Percentiles rank a stretch among this genome's conserved stretches.
Conservation (phyloP, 2,329 filamentous ascomycete species). For the Beauveria australis region DNA sequence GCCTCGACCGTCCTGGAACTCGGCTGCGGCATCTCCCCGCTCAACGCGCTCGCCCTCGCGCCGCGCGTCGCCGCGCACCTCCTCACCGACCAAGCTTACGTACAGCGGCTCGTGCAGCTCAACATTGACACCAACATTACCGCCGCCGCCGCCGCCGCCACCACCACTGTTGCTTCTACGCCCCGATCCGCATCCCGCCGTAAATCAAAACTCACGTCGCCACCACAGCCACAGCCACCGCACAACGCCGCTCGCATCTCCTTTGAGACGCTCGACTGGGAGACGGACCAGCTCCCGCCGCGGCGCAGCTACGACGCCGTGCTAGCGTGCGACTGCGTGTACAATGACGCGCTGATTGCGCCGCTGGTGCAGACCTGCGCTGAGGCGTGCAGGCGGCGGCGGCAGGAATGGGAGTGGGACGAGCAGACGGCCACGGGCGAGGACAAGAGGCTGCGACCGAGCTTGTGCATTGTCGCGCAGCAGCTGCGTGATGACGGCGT, state of each 20-base stretch:
- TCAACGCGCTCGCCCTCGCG: conserved; percentile 64
- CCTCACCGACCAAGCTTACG: conserved; percentile 83
- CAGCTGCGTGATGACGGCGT: conserved; percentile 80
- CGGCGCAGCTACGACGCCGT: conserved; percentile 59
- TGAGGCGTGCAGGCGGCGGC: conserved; percentile 59
- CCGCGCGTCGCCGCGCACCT: conserved; percentile 57
- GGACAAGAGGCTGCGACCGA: not conserved
- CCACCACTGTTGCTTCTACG: not conserved
- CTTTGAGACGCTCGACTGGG: conserved; percentile 73
- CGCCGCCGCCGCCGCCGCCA: not conserved
- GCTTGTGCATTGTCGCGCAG: conserved; percentile 75
- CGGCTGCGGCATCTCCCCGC: conserved; percentile 77
- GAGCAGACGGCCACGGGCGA: conserved; percentile 9
- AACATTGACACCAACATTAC: conserved; percentile 61
- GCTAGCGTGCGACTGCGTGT: conserved; percentile 88
- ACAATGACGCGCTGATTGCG: conserved; percentile 77
- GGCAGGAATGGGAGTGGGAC: not conserved
- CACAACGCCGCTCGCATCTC: conserved; percentile 28
- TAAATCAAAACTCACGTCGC: not conserved
- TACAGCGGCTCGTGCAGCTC: conserved; percentile 63
- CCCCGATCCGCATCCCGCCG: not conserved
- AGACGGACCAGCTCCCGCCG: conserved; percentile 49
- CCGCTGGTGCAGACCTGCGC: conserved; percentile 77
- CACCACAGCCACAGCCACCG: not conserved
- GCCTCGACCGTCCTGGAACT: conserved; percentile 66